Evolutionary conservation across 2,329 filamentous ascomycete genomes (phyloP), one percentile per base, ranked within the genome.

Genomic region (Cordyceps tenuipes): DNA sequence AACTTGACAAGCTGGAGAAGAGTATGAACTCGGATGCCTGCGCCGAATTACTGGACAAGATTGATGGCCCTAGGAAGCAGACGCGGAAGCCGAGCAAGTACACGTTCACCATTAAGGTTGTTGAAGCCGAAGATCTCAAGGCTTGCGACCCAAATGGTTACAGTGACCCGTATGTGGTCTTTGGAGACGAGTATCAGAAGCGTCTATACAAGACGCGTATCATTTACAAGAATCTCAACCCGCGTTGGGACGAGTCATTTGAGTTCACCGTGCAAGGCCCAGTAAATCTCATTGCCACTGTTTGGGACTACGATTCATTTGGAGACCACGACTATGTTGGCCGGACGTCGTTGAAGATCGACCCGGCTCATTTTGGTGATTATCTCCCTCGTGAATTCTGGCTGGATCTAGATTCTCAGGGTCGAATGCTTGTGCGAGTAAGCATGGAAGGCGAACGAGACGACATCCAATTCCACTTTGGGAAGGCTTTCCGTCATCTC

Each of bases 391-490:
- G 92, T 64, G 94, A 99, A 72, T 97, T 96, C 72, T 99, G 94
- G 94, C 83, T 99, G 19, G 93, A 97, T 70, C 82, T 99, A 51
- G 94, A 99, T 71, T 96, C 93, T 0, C 94, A 99, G 72, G 94
- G 94, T 8, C 84, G 93, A 55, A 75, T 99, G 36, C 76, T 99
- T 61, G 83, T 99, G 57, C 84, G 93, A 63, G 91, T 99, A 57
- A 97, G 91, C 70, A 99, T 99, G 94, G 94, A 99, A 75, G 94
- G 94, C 56, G 94, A 99, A 75, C 84, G 94, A 63, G 94, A 99
- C 70, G 94, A 99, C 70, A 99, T 99, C 61, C 90, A 97, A 68
- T 99, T 99, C 73, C 93, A 97, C 70, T 97, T 97, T 73, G 94
- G 92, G 67, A 97, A 97, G 75, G 90, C 94, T 29, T 99, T 99